phyloP scores from a whole-genome alignment of 345 rosid genomes.

The Cardamine chenopodiifolia region DNA sequence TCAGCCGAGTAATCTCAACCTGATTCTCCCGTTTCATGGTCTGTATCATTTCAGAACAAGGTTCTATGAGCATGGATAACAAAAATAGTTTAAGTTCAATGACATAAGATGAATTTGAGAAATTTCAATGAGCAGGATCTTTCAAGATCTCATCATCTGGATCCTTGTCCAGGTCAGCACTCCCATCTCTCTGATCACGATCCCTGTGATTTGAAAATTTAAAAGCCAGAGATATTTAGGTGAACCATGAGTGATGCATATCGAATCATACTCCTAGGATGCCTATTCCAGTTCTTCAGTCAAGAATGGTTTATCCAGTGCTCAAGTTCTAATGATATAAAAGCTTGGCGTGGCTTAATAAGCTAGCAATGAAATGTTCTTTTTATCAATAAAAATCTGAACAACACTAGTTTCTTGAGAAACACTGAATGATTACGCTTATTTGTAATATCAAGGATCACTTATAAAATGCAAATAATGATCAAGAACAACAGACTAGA shows the following conservation, averaged over 20 bases:
- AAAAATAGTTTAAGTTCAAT: constrained; percentile 1
- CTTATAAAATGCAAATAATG: not conserved
- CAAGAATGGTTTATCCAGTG: not conserved
- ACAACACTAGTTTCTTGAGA: not conserved
- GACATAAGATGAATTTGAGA: constrained; percentile 13
- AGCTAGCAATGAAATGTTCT: not conserved
- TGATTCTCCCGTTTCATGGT: constrained; percentile 48
- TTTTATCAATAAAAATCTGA: not conserved
- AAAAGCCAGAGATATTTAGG: not conserved
- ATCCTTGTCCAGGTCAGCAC: constrained; percentile 46
- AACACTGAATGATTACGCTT: not conserved
- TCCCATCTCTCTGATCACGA: constrained; percentile 33
- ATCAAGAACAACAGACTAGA: constrained; percentile 16
- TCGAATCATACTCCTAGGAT: not conserved
- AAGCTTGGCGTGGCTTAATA: not conserved
- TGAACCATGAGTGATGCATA: not conserved
- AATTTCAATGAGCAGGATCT: constrained; percentile 13
- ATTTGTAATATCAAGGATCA: not conserved
- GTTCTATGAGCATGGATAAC: constrained; percentile 23
- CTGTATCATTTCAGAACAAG: constrained; percentile 50
- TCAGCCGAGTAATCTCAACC: constrained; percentile 65
- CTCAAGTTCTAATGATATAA: not conserved
- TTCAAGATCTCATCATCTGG: constrained; percentile 56
- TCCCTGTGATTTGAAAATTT: constrained; percentile 45
- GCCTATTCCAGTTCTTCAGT: not conserved